Percentiles rank a stretch among this genome's conserved stretches.
phyloP scores from a whole-genome alignment of 179 eudicot species.

The Spergularia azorica region DNA sequence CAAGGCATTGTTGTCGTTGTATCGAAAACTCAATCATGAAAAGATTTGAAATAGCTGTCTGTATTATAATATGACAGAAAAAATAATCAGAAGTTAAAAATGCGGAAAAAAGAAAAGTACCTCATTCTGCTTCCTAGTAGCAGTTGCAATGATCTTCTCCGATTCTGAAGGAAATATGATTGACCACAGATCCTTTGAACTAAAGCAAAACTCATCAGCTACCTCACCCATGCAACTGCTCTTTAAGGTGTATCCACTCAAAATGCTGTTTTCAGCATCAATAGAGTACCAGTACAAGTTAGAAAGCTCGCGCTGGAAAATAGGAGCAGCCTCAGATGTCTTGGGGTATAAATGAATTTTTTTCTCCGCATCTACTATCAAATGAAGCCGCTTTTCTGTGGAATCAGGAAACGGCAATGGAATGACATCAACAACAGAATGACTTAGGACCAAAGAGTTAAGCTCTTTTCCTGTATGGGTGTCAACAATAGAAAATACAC shows the following conservation, averaged over 20 bases:
- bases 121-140: conserved; percentile 74
- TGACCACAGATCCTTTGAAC: conserved; percentile 77
- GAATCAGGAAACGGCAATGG: conserved; percentile 89
- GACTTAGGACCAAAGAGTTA: conserved; percentile 42
- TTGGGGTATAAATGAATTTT: conserved; percentile 79
- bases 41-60: background rate
- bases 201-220: conserved; percentile 72
- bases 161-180: conserved; percentile 79
- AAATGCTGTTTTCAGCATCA: conserved; percentile 62
- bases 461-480: conserved; percentile 76
- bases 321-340: conserved; percentile 68
- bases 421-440: conserved; percentile 79
- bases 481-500: conserved; percentile 80
- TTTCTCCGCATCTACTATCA: conserved; percentile 61
- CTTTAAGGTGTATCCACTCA: conserved; percentile 76
- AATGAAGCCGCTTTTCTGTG: conserved; percentile 82
- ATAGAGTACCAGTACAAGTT: conserved; percentile 94
- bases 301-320: conserved; percentile 63
- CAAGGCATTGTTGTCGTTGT: background rate
- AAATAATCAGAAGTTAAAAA: background rate
- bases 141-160: conserved; percentile 82
- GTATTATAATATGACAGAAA: background rate
- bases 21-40: background rate
- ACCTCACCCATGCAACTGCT: conserved; percentile 49
- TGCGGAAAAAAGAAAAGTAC: conserved; percentile 31